Evolutionary conservation across 2,329 filamentous ascomycete species (phyloP), one percentile per base, ranked within the genome.

Genomic region (Aureobasidium mangrovei): DNA sequence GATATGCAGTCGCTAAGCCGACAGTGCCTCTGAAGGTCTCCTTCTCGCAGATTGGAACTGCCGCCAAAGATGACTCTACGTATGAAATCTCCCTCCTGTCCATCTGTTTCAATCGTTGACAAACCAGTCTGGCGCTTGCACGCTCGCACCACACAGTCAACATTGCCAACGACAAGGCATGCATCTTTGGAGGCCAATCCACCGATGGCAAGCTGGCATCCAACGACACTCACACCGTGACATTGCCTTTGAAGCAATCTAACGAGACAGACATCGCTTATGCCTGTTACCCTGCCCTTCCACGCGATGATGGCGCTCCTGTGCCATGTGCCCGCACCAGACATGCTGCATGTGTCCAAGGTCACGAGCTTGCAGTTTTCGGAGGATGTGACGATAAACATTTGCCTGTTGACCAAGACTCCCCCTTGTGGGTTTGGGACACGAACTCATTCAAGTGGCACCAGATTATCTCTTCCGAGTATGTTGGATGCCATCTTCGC

Each of bases 161-260:
- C 24, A 42, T 47, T 12, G 61, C 74, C 32, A 60, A 64, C 38
- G 68, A 72, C 59, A 73, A 71, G 58, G 71, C 72, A 4, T 74
- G 72, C 58, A 67, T 75, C 27, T 74, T 74, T 54, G 72, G 72
- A 36, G 73, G 72, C 44, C 63, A 67, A 35, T 69, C 66, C 27
- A 58, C 63, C 1, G 61, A 63, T 5, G 65, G 64, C n/a, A 61
- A 64, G 28, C 56, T 72, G 10, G 69, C 70, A 3, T 69, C 67
- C 53, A 74, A 69, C 47, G 72, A 75, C 10, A 64, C 74, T 1
- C 73, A 74, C 52, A 63, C 65, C 3, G 58, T 74, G 35, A 70
- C 68, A 36, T 65, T 66, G 29, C 64, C 61, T 63, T 65, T 18
- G 54, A 55, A 53, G 36, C 51, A 52, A 26, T 45, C 60, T n/a